Evolutionary conservation across 306 rosid species (phyloP), one percentile per base, ranked within the genome.

Genomic region (Cotoneaster glaucophyllus): DNA sequence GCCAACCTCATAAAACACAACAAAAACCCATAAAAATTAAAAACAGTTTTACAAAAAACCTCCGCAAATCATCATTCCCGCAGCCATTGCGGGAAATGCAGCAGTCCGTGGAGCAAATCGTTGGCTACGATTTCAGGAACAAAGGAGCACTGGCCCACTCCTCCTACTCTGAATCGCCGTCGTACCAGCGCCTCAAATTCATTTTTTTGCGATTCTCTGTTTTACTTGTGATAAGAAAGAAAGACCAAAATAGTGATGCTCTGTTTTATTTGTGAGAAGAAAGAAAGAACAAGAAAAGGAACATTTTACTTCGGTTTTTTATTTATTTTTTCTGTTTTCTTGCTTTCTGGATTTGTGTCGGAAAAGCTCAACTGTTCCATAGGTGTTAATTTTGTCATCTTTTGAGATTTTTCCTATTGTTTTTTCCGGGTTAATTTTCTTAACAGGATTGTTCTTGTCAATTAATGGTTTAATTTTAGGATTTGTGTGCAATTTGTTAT

Each of bases 181-280:
- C 93, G 7, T 93, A 85, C 31, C 83, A 93, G 41, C 92, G 96
- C 11, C 91, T 93, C 4, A 96, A 93, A 81, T 91, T 90, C 64
- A 25, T 5, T 43, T 41, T 74, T 34, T 28, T 32, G 37, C 37
- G 37, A 5, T 32, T 32, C 8, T 32, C 37, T 5, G 8, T 32
- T 32, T 32, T 32, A 32, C 5, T 5, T 32, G 37, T 32, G 37
- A 32, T 5, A 32, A 32, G 37, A 32, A 31, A 31, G 32, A 31
- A 32, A 32, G 37, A 32, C n/a, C n/a, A n/a, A n/a, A n/a, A n/a
- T n/a, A n/a, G n/a, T n/a, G n/a, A n/a, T n/a, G n/a, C 8, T 32
- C 37, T 5, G 8, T 32, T 32, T 32, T 32, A 32, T 32, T 5
- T 32, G 37, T 32, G 37, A 32, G 5, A 32, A 32, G 37, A 32